Base-by-base conservation (phyloP, 225 moss, liverwort and hornwort species). In the Antitrichia curtipendula region DNA sequence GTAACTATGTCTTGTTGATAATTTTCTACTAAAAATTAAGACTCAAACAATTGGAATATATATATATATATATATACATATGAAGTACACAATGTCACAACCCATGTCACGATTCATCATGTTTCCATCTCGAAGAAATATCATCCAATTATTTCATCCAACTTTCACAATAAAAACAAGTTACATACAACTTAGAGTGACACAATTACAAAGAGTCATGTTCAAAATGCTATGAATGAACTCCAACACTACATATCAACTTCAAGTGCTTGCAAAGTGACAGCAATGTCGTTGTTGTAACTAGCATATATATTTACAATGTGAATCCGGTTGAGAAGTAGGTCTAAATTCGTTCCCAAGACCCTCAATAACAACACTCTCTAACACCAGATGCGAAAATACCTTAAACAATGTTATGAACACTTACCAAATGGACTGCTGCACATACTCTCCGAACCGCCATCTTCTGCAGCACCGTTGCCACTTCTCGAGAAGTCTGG, bases 11-110 rank as follows among this genome's bases (percentile, higher is more conserved):
- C 20, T 60, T 60, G 4, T 6, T 43, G 19, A 79, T 29, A 3
- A 20, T 31, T 80, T 29, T 60, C 31, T 58, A 28, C 8, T 19
- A 78, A 15, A 40, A 3, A 78, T 27, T 17, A 17, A 23, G 4
- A 16, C 10, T 56, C 1, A n/a, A 0, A 56, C 2, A n/a, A 25
- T 54, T 56, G 12, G 0, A 14, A 5, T 50, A 50, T 52, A 50
- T 47, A 29, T 6, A 29, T 16, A 20, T 49, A 49, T 10, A 49
- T 49, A 49, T 49, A 49, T 9, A 9, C 7, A 19, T 10, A 20
- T 10, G 6, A 10, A n/a, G 20, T 66, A 11, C 3, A 1, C 0
- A 66, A 1, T 66, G 12, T 11, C 11, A n/a, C 1, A 2, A 38
- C 19, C 65, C 36, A 9, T 20, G 1, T 9, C 8, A 66, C 1